A percentile compares a stretch with the other conserved stretches of the same genome.
phyloP scores from a whole-genome alignment of 1,139 yeast genomes.

The Taphrina confusa region DNA sequence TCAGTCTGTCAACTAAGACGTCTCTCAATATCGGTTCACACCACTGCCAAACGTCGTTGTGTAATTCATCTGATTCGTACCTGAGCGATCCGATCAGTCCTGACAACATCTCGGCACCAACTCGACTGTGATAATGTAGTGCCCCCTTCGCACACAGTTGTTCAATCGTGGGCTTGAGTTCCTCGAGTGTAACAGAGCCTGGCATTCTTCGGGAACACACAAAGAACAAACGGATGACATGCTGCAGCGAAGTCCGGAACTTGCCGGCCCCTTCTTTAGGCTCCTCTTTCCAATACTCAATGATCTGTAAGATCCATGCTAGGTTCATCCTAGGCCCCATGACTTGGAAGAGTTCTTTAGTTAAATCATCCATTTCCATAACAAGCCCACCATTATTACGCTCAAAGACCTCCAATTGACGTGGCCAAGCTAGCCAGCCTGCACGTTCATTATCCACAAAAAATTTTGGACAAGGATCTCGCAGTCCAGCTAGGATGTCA shows the following conservation, averaged over 20 bases:
- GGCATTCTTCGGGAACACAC: constrained; percentile 31
- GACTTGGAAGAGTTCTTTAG: constrained; percentile 49
- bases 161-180: constrained; percentile 33
- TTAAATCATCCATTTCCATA: constrained; percentile 50
- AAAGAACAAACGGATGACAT: constrained; percentile 34
- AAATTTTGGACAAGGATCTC: constrained; percentile 47
- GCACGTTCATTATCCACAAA: constrained; percentile 52
- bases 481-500: constrained; percentile 58
- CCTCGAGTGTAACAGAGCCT: constrained; percentile 29
- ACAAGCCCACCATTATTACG: constrained; percentile 44
- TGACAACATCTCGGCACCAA: constrained; percentile 47
- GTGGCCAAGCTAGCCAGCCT: constrained; percentile 85
- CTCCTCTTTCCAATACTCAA: constrained; percentile 52
- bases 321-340: constrained; percentile 56
- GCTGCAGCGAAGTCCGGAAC: constrained; percentile 42
- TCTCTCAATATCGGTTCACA: constrained; percentile 55
- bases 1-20: constrained; percentile 61
- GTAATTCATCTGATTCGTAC: constrained; percentile 40
- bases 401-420: constrained; percentile 55
- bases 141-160: constrained; percentile 32
- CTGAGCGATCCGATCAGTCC: constrained; percentile 45
- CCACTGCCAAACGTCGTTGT: constrained; percentile 49
- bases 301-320: constrained; percentile 61
- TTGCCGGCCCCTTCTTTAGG: constrained; percentile 46
- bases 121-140: constrained; percentile 46